These are phyloP conservation scores for Blyttiomyces sp. DNA, from an alignment of 371 early-diverging fungal genomes.

Conservation along the genomic window DNA sequence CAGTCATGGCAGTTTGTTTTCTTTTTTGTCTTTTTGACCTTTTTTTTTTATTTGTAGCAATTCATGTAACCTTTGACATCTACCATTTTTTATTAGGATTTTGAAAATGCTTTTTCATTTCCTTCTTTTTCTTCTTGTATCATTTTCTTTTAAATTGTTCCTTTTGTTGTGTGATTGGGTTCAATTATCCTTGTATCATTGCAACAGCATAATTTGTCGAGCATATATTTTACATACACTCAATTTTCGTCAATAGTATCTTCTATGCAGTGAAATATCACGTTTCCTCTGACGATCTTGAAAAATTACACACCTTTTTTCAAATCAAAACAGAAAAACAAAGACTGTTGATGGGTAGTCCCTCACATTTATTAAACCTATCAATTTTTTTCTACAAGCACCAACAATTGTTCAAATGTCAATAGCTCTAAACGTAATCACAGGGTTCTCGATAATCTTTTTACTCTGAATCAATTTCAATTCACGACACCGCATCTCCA, in stretches of 20 bases:
- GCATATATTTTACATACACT: background rate
- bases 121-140: background rate
- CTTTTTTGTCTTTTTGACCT: background rate
- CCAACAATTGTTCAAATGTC: background rate
- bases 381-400: background rate
- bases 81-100: background rate
- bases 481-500: slow-evolving; percentile 9
- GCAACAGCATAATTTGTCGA: too few species aligned
- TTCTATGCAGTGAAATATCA: background rate
- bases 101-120: background rate
- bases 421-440: background rate
- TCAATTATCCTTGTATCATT: too few species aligned
- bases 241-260: background rate
- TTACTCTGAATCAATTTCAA: slow-evolving; percentile 7
- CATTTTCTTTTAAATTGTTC: too few species aligned
- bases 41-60: background rate
- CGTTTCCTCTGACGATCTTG: background rate
- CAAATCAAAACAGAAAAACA: background rate
- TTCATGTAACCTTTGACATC: background rate
- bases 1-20: background rate
- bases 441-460: slow-evolving; percentile 6
- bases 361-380: background rate
- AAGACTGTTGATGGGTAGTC: background rate
- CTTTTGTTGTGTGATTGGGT: too few species aligned
- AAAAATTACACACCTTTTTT: background rate